Percentiles rank a stretch among this genome's conserved stretches.
These are phyloP conservation scores for Cordyceps farinosa DNA, from an alignment of 2,329 filamentous ascomycete genomes.

Conservation along the genomic window DNA sequence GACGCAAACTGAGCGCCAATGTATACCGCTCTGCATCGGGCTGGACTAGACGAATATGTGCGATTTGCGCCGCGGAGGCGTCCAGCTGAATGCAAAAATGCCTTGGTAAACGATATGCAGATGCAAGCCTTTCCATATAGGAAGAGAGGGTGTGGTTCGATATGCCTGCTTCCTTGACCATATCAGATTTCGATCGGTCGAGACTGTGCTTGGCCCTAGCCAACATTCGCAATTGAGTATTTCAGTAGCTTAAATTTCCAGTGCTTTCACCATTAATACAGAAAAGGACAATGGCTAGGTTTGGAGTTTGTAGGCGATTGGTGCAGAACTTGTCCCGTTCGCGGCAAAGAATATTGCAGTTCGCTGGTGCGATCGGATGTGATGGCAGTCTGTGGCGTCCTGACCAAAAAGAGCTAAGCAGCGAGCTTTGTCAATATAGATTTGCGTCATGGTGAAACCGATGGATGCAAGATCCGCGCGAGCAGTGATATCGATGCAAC, in stretches of 20 bases:
- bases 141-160: background rate
- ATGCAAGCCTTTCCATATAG: background rate
- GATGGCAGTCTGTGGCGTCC: too few species aligned
- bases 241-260: background rate
- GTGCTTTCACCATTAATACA: too few species aligned
- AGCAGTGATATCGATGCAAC: background rate
- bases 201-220: background rate
- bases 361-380: background rate
- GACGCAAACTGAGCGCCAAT: slow-evolving; percentile 8
- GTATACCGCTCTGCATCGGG: background rate
- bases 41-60: background rate
- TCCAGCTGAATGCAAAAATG: background rate
- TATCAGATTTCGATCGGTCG: background rate
- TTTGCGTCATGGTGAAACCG: background rate
- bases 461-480: background rate
- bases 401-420: background rate
- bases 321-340: background rate
- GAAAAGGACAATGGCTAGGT: background rate
- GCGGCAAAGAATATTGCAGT: background rate
- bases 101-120: background rate
- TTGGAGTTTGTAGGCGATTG: background rate
- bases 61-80: background rate
- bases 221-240: background rate
- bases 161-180: background rate
- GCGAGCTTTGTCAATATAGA: background rate